phyloP scores from a whole-genome alignment of 2,329 filamentous ascomycete species.

The Sarocladium oryzae region DNA sequence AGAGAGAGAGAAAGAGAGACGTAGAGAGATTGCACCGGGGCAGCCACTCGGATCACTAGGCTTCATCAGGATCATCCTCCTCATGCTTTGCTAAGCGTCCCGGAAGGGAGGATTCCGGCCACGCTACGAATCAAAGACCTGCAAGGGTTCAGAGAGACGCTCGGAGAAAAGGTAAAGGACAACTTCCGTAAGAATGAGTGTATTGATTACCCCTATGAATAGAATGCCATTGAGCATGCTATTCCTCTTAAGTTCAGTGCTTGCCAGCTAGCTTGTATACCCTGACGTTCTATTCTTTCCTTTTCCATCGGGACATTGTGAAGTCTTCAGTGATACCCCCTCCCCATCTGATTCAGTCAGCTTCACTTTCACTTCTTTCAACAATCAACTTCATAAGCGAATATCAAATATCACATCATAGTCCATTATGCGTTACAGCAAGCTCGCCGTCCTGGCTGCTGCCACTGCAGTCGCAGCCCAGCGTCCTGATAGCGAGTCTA shows the following conservation, averaged over 20 bases:
- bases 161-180: background rate
- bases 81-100: background rate
- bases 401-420: too few relatives aligned
- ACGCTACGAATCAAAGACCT: background rate
- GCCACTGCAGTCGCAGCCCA: conserved; percentile 28
- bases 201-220: background rate
- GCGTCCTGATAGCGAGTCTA: conserved; percentile 41
- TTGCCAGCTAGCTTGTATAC: too few relatives aligned
- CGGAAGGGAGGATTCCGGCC: background rate
- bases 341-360: too few relatives aligned
- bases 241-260: background rate
- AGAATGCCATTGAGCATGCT: too few relatives aligned
- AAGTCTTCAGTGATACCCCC: too few relatives aligned
- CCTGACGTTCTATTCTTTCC: too few relatives aligned
- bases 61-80: background rate
- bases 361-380: too few relatives aligned
- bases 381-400: too few relatives aligned
- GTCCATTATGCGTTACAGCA: conserved; percentile 20
- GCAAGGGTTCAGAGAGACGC: background rate
- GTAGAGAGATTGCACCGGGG: too few relatives aligned
- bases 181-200: background rate
- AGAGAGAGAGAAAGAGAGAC: too few relatives aligned
- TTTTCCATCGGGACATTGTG: too few relatives aligned
- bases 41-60: too few relatives aligned
- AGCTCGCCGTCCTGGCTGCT: conserved; percentile 17